Conservation (phyloP, 106 monocot genomes). For the Platanthera guangdongensis region DNA sequence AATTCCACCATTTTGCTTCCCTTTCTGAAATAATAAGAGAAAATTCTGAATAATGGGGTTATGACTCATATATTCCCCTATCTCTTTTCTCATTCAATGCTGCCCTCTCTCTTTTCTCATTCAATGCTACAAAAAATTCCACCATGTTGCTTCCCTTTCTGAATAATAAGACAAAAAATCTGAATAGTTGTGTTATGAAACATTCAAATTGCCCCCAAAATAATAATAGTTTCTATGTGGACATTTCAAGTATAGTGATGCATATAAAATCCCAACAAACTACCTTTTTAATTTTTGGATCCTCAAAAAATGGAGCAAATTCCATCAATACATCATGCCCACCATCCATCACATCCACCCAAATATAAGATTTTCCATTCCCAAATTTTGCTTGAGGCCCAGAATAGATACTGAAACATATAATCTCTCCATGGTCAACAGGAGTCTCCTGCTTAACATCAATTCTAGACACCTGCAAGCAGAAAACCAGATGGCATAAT, state of each 20-base stretch:
- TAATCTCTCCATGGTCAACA: slow-evolving; percentile 84
- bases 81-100: too few relatives aligned
- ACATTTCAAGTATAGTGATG: neutral
- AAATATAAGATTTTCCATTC: slow-evolving; percentile 76
- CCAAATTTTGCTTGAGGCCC: slow-evolving; percentile 76
- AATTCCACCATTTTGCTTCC: neutral
- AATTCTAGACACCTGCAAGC: slow-evolving; percentile 71
- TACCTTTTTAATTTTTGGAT: slow-evolving; percentile 86
- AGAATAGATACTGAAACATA: slow-evolving; percentile 94
- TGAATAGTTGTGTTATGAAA: neutral
- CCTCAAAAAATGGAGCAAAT: slow-evolving; percentile 89
- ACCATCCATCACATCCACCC: slow-evolving; percentile 98
- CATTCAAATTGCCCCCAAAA: neutral
- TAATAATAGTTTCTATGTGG: neutral
- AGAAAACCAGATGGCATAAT: neutral
- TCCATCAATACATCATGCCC: slow-evolving; percentile 57
- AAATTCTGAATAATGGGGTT: neutral
- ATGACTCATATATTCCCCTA: neutral
- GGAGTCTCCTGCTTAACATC: slow-evolving; percentile 95
- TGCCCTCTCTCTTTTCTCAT: too few relatives aligned
- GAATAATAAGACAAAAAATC: neutral
- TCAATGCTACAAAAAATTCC: neutral
- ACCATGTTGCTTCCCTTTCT: neutral
- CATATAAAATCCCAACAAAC: neutral
- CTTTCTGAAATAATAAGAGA: neutral